Base-by-base conservation (phyloP, 495 filamentous ascomycete genomes). In the Cudoniella acicularis region DNA sequence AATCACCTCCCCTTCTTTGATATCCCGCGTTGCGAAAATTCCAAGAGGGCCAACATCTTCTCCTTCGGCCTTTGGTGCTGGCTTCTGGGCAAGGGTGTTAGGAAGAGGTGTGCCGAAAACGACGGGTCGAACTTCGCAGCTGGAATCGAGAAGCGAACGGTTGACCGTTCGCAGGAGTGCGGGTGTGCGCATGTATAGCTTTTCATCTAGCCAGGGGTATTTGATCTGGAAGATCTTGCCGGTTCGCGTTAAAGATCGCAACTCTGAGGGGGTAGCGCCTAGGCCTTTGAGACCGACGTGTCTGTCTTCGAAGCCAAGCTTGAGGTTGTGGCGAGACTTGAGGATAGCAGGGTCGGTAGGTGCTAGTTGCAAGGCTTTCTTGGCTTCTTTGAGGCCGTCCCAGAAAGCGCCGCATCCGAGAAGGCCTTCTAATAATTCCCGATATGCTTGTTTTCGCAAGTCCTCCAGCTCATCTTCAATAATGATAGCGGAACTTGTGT, bases 11-110 rank as follows among this genome's bases (percentile, higher is more conserved):
- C 54, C 57, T 10, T 27, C 20, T 27, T 30, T 0, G 40, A 67
- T 67, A 49, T 67, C 57, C 18, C 54, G 22, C 2, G 47, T 61
- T 0, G 64, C 64, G 24, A 63, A 67, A 1, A 63, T 43, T 2
- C 64, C 64, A 11, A 63, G 42, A 17, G 64, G 61, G 13, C 64
- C 61, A 48, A 61, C 54, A 49, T 67, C 61, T n/a, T 52, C 13
- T 3, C 49, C 56, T 25, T 51, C 51, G 3, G 24, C 16, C 18
- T 13, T 45, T 3, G 8, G 22, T 16, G 36, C 9, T 25, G 4
- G 20, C 17, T 17, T 51, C 8, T n/a, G n/a, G n/a, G 27, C 16
- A 36, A 0, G 17, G 10, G 0, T 41, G 10, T 9, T 11, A 10
- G 45, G 25, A 16, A 0, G 9, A 10, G 13, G 21, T n/a, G n/a